Base-by-base conservation (phyloP, 2,329 filamentous ascomycete species). In the Penicillium hordei region DNA sequence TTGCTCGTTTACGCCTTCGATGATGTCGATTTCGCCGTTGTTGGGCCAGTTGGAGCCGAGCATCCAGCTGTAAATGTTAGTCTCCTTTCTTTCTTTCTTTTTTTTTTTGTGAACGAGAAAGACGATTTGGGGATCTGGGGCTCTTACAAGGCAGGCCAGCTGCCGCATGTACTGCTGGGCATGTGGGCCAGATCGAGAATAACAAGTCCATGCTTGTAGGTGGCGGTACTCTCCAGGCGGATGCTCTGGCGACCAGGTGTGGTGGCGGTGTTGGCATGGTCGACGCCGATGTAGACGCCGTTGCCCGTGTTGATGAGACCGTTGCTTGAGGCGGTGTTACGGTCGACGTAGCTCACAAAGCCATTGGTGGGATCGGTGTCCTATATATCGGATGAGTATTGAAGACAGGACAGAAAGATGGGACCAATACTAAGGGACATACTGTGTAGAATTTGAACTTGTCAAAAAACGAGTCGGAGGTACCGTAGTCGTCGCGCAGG, bases 1-100 rank as follows among this genome's bases (percentile, higher is more conserved):
- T 60, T 86, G 82, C 23, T 79, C 76, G 76, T 91, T 90, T 65
- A 91, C 87, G 38, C 89, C 89, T 76, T 93, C 90, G 65, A 93
- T 85, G 67, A 93, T 89, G 72, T 93, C 90, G 66, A 93, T 89
- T 75, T 93, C 90, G 46, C 89, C 89, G 8, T 79, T 78, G 42
- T 71, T 72, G 1, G 90, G 90, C 90, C 90, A 93, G 68, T 82
- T 75, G n/a, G 81, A 78, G 17, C 89, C 89, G 34, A 90, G 71
- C 46, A 78, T 79, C 82, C 82, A 84, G 71, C 50, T 52, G 49
- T 1, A 4, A 5, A 1, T 3, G 52, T 65, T 49, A 65, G 58
- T 33, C 39, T 42, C 17, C 33, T 9, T 3, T 33, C 36, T 43
- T 42, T 21, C 33, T 9, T 3, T 33, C 21, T 2, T 29, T 33